Conservation (phyloP, 2,329 filamentous ascomycete species). For the Claviceps sp. region DNA sequence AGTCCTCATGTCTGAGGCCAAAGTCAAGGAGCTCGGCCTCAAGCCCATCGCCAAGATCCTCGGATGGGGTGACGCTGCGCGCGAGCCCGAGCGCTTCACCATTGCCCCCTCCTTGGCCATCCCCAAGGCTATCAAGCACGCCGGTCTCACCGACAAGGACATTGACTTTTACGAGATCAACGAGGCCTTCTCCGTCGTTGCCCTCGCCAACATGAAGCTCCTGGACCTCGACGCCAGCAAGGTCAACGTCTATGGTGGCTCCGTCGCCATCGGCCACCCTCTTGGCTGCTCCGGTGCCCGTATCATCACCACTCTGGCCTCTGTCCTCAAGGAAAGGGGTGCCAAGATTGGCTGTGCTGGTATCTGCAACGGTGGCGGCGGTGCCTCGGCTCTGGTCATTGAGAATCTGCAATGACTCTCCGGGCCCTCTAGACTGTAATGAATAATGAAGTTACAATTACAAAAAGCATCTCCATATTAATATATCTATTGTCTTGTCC, state of each 20-base stretch:
- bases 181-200: conserved; percentile 95
- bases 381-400: conserved; percentile 85
- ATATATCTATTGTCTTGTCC: too few species aligned
- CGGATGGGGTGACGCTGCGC: conserved; percentile 90
- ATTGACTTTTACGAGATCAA: conserved; percentile 98
- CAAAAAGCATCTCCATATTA: too few species aligned
- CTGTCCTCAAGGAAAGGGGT: conserved; percentile 80
- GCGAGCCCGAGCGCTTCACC: conserved; percentile 89
- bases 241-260: conserved; percentile 91
- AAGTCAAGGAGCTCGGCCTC: conserved; percentile 80
- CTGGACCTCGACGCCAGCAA: conserved; percentile 67
- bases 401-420: conserved; percentile 53
- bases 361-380: conserved; percentile 96
- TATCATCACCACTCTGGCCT: conserved; percentile 80
- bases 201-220: conserved; percentile 90
- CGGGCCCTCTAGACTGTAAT: conserved; percentile 15
- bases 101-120: conserved; percentile 87
- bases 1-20: conserved; percentile 86
- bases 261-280: conserved; percentile 90
- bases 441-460: neutral
- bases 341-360: conserved; percentile 87
- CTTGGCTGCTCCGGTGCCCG: conserved; percentile 88
- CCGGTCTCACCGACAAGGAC: conserved; percentile 61
- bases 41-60: conserved; percentile 94
- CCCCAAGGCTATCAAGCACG: conserved; percentile 94